These are phyloP conservation scores for Cytospora piceae DNA, from an alignment of 2,329 filamentous ascomycete genomes.

Conservation along the genomic window DNA sequence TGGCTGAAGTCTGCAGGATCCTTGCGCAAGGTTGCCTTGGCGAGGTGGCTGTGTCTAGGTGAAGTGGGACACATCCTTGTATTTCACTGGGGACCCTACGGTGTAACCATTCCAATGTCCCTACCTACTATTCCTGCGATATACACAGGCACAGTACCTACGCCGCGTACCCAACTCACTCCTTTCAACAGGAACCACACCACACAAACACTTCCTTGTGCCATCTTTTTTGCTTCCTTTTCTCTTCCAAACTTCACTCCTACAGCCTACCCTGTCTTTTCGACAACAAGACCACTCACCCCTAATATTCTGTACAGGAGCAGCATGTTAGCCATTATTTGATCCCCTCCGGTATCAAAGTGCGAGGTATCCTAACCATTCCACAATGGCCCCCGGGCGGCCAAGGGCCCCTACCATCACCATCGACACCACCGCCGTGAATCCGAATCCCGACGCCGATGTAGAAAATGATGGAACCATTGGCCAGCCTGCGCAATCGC, in stretches of 20 bases:
- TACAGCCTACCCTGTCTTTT: constrained; percentile 2
- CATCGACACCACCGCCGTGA: constrained; percentile 54
- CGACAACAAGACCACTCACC: not conserved
- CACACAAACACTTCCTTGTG: not conserved
- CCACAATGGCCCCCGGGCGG: constrained; percentile 36
- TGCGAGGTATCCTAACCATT: constrained; percentile 9
- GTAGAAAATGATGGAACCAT: constrained; percentile 36
- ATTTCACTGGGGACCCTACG: not conserved
- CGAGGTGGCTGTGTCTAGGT: not conserved
- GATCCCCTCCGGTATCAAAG: constrained; percentile 9
- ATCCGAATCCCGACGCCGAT: constrained; percentile 37
- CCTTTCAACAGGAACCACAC: constrained; percentile 2
- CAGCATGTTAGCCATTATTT: constrained; percentile 4
- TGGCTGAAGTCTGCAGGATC: not conserved
- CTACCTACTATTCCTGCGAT: not conserved
- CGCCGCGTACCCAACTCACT: not conserved
- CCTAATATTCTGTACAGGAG: not conserved
- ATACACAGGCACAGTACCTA: not conserved
- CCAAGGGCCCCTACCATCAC: constrained; percentile 55
- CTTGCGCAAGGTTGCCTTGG: not conserved
- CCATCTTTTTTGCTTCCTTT: not conserved
- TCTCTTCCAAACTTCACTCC: not conserved
- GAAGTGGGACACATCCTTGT: not conserved
- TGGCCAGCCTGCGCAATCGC: constrained; percentile 38
- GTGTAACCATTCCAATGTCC: not conserved